Percentiles rank a stretch among this genome's conserved stretches.
Evolutionary conservation across 257 asterid species (phyloP).

Genomic region (Linaria vulgaris): DNA sequence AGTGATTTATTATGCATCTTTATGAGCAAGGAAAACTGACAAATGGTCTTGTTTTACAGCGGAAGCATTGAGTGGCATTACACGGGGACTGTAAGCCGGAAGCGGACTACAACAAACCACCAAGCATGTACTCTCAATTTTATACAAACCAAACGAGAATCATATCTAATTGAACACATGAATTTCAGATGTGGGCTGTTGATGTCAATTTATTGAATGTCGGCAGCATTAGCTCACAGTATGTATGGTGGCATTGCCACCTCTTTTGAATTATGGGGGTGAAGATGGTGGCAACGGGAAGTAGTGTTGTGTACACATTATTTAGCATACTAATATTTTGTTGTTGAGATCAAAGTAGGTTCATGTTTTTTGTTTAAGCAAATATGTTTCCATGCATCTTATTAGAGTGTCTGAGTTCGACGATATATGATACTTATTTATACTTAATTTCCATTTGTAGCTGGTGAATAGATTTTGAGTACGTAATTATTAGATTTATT

Average conservation of each 20-base stretch:
- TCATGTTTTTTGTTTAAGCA: not conserved
- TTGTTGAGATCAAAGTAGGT: not conserved
- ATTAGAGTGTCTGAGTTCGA: too few species aligned
- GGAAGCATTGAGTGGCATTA: slow-evolving; percentile 29
- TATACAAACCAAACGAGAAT: too few species aligned
- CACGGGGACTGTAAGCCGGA: not conserved
- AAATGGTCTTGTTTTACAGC: slow-evolving; percentile 19
- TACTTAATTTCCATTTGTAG: too few species aligned
- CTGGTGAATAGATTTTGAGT: too few species aligned
- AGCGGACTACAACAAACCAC: not conserved
- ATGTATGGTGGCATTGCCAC: not conserved
- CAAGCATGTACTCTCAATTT: not conserved
- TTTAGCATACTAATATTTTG: not conserved
- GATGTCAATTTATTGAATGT: too few species aligned
- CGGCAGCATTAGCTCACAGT: not conserved
- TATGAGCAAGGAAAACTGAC: not conserved
- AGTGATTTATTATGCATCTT: not conserved
- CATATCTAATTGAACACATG: too few species aligned
- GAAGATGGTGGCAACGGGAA: not conserved
- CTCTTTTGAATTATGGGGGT: not conserved
- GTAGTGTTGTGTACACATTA: not conserved
- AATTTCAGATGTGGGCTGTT: too few species aligned
- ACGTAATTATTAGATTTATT: too few species aligned
- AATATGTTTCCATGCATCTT: not conserved
- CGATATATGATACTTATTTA: too few species aligned